phyloP scores from a whole-genome alignment of 495 filamentous ascomycete species.

The Neurospora pannonica region DNA sequence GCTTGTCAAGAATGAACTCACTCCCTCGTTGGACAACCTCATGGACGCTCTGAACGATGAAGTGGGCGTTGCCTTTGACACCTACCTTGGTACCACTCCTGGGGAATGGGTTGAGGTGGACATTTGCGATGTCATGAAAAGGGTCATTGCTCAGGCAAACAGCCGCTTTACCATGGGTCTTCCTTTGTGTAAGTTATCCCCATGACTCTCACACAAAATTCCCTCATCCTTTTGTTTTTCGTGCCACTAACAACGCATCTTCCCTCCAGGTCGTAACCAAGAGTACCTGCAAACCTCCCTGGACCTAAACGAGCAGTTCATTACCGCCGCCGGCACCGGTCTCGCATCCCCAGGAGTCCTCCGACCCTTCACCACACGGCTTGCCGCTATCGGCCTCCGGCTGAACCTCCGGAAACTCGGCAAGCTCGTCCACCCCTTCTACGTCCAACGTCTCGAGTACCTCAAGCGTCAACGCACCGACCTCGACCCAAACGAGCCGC shows the following conservation, averaged over 20 bases:
- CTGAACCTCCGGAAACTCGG: background rate
- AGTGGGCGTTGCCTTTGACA: slow-evolving; percentile 11
- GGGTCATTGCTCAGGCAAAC: slow-evolving; percentile 23
- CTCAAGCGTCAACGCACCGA: background rate
- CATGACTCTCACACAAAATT: too few species aligned
- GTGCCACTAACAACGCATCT: background rate
- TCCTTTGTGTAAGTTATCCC: slow-evolving; percentile 4
- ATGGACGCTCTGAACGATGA: slow-evolving; percentile 13
- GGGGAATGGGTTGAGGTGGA: slow-evolving; percentile 7
- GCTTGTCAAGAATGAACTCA: slow-evolving; percentile 17
- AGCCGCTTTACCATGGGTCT: slow-evolving; percentile 32
- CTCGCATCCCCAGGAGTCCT: background rate
- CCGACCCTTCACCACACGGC: background rate
- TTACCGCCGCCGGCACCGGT: background rate
- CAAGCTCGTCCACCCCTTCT: slow-evolving; percentile 16
- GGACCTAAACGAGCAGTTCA: background rate
- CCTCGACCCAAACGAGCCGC: slow-evolving; percentile 10
- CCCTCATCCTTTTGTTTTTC: slow-evolving; percentile 17
- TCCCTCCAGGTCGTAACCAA: background rate
- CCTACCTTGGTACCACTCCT: slow-evolving; percentile 9
- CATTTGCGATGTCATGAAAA: slow-evolving; percentile 22
- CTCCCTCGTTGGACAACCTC: slow-evolving; percentile 9
- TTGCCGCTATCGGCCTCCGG: background rate
- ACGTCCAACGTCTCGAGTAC: background rate
- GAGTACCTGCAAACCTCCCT: background rate